A percentile compares a stretch with the other conserved stretches of the same genome.
These are phyloP conservation scores for Penicillium italicum DNA, from an alignment of 2,329 filamentous ascomycete species.

Conservation along the genomic window DNA sequence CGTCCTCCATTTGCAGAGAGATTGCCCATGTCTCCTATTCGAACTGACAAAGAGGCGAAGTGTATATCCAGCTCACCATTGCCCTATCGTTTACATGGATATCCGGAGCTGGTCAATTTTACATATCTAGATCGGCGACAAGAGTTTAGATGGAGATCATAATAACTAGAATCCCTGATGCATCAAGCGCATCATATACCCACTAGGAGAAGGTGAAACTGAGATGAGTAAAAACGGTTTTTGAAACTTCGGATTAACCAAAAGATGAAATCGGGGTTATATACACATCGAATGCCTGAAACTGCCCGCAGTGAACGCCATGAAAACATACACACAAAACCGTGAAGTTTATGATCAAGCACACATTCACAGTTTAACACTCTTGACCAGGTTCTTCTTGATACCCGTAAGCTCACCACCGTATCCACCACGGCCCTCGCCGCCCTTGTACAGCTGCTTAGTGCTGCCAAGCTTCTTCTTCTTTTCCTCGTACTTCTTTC, in stretches of 20 bases:
- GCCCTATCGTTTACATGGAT: too few species aligned
- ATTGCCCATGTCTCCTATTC: too few species aligned
- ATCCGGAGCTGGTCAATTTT: too few species aligned
- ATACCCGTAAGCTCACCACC: conserved; percentile 91
- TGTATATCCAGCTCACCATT: too few species aligned
- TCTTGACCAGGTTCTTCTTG: conserved; percentile 89
- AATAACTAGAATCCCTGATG: background rate
- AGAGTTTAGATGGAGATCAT: background rate
- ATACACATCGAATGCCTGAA: conserved; percentile 26
- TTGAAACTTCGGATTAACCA: conserved; percentile 5
- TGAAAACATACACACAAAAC: conserved; percentile 15
- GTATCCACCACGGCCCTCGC: conserved; percentile 80
- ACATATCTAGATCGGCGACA: background rate
- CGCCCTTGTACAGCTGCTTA: conserved; percentile 80
- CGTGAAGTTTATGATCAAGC: conserved; percentile 15
- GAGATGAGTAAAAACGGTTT: background rate
- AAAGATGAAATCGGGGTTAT: conserved; percentile 22
- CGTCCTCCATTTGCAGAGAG: too few species aligned
- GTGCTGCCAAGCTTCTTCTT: conserved; percentile 93
- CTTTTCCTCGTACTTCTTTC: conserved; percentile 92
- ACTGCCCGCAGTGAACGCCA: conserved; percentile 22
- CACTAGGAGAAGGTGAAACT: background rate
- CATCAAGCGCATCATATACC: background rate
- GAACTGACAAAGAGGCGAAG: too few species aligned
- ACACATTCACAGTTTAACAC: conserved; percentile 70